Percentiles rank a stretch among this genome's conserved stretches.
Conservation (phyloP, 768 basidiomycete species). For the Agaricus bisporus region DNA sequence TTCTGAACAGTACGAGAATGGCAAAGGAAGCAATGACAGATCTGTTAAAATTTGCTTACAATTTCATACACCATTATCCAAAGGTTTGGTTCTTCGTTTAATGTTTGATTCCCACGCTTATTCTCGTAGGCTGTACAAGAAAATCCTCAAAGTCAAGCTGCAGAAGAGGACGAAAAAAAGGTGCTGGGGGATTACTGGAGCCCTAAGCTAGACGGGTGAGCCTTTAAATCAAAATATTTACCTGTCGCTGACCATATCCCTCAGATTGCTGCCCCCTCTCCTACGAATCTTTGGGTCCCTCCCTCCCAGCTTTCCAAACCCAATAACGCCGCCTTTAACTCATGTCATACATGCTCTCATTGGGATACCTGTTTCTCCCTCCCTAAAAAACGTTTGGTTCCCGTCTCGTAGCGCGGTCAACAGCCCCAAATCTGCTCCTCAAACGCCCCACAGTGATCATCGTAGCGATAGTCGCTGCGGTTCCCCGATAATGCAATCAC, state of each 20-base stretch:
- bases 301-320: slow-evolving; percentile 53
- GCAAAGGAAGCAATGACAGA: slow-evolving; percentile 75
- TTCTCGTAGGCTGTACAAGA: slow-evolving; percentile 29
- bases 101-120: neutral
- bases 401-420: slow-evolving; percentile 32
- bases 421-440: slow-evolving; percentile 32
- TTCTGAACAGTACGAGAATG: slow-evolving; percentile 47
- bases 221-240: slow-evolving; percentile 7
- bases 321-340: slow-evolving; percentile 68
- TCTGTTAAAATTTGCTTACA: slow-evolving; percentile 79
- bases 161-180: slow-evolving; percentile 29
- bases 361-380: slow-evolving; percentile 60
- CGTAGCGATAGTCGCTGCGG: slow-evolving; percentile 33
- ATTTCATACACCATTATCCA: slow-evolving; percentile 76
- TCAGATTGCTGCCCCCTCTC: slow-evolving; percentile 65
- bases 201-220: slow-evolving; percentile 63
- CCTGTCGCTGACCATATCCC: neutral
- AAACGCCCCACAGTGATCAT: slow-evolving; percentile 23
- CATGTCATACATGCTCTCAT: slow-evolving; percentile 82
- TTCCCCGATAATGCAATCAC: slow-evolving; percentile 29
- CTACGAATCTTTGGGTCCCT: slow-evolving; percentile 66
- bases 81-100: slow-evolving; percentile 39
- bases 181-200: slow-evolving; percentile 76
- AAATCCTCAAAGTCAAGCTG: slow-evolving; percentile 35
- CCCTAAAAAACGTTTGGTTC: slow-evolving; percentile 60